A percentile compares a stretch with the other conserved stretches of the same genome.
Conservation (phyloP, 1,284 basidiomycete genomes). For the Cryptococcus sp. region DNA sequence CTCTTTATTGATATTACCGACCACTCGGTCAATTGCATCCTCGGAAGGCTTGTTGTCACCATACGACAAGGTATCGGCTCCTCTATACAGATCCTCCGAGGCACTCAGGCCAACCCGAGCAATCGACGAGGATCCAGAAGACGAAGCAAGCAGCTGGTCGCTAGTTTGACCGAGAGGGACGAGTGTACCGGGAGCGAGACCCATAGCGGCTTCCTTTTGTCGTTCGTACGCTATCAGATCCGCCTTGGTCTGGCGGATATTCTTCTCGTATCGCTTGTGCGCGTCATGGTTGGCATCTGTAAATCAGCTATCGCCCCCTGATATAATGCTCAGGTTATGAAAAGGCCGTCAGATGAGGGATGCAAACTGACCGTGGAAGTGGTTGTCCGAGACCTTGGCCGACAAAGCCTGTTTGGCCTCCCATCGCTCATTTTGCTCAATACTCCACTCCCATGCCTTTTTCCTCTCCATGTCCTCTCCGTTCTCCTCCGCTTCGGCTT, state of each 20-base stretch:
- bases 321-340: too few relatives aligned
- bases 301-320: not conserved
- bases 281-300: conserved; percentile 85
- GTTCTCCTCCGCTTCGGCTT: conserved; percentile 78
- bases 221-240: conserved; percentile 76
- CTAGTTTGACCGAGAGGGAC: conserved; percentile 44
- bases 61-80: conserved; percentile 82
- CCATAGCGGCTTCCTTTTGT: conserved; percentile 78
- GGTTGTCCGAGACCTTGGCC: conserved; percentile 56
- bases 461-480: conserved; percentile 67
- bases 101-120: conserved; percentile 49
- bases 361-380: conserved; percentile 31
- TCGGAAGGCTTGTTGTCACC: conserved; percentile 91
- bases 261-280: conserved; percentile 82
- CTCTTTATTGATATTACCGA: conserved; percentile 90
- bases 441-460: conserved; percentile 89
- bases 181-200: conserved; percentile 60
- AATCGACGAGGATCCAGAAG: conserved; percentile 21
- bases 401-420: conserved; percentile 70
- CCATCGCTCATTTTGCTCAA: conserved; percentile 93
- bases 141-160: conserved; percentile 23
- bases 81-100: conserved; percentile 75
- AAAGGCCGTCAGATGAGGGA: not conserved
- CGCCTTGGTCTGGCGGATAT: conserved; percentile 77
- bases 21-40: conserved; percentile 87